phyloP scores from a whole-genome alignment of 371 early-diverging fungal genomes.

The Smittium mucronatum region DNA sequence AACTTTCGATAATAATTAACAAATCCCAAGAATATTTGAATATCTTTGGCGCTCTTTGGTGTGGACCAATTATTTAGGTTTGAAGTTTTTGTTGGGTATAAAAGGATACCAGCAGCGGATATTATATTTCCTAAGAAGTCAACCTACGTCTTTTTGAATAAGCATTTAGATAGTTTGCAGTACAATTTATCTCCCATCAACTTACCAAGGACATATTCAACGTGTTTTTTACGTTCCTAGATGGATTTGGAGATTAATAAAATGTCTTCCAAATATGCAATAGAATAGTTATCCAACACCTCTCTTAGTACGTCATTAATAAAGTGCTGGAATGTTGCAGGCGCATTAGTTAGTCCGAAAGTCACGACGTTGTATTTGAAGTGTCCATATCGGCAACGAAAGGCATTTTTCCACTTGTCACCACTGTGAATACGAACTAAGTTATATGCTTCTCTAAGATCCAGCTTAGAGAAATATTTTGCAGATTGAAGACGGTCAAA shows the following conservation, averaged over 20 bases:
- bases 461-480: constrained; percentile 21
- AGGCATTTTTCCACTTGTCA: constrained; percentile 36
- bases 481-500: constrained; percentile 19
- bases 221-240: constrained; percentile 35
- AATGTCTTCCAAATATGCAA: constrained; percentile 44
- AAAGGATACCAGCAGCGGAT: background rate
- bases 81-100: background rate
- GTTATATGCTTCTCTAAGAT: constrained; percentile 28
- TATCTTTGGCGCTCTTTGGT: constrained; percentile 11
- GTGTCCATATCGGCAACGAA: constrained; percentile 31
- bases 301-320: constrained; percentile 32
- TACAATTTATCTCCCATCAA: constrained; percentile 17
- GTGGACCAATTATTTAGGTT: constrained; percentile 12
- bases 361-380: constrained; percentile 40
- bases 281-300: constrained; percentile 25
- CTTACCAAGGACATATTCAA: constrained; percentile 23
- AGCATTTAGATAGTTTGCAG: constrained; percentile 39
- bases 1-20: constrained; percentile 27
- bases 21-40: constrained; percentile 29
- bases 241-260: constrained; percentile 35
- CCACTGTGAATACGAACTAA: constrained; percentile 21
- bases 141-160: constrained; percentile 27
- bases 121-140: constrained; percentile 36
- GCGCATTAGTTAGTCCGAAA: constrained; percentile 35
- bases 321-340: constrained; percentile 30